Base-by-base conservation (phyloP, 768 basidiomycete genomes). In the Rhodotorula toruloides region DNA sequence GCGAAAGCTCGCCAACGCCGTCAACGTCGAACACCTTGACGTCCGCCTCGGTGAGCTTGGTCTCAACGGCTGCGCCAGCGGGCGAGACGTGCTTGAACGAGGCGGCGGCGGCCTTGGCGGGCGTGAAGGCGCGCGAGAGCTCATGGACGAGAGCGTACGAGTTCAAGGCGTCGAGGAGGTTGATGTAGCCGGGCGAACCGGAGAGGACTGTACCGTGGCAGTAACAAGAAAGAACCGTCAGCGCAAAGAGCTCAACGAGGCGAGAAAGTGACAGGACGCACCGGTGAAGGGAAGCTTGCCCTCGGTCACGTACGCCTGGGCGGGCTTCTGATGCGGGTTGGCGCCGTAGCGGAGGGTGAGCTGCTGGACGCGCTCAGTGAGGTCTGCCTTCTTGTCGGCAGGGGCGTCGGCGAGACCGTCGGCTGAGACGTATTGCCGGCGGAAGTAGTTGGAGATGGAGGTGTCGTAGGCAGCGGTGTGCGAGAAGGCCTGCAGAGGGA, bases 61-160 rank as follows among this genome's bases (percentile, higher is more conserved):
- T 84, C 61, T 96, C 77, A 19, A 97, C 90, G 34, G 93, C 96
- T 11, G 90, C 92, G 56, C 96, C 96, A 3, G 96, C 96, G 17
- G 96, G 96, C 25, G 94, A 98, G 65, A 99, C 96, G 76, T 99
- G 96, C 80, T 99, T 99, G 86, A 98, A 99, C 1, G 93, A 97
- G 0, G 96, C 94, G 19, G 96, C 94, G 21, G 96, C 96, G 25
- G 96, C 93, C 52, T 98, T 85, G 48, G 70, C 57, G 44, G 76
- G 77, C 42, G 81, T 79, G 62, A 98, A 84, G 1, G 90, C 90
- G 63, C 85, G 89, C 52, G 90, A 86, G 6, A 99, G 84, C 77
- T 99, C 96, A 74, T 87, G 89, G 62, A 99, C 96, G 46, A 99
- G 84, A 2, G 90, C 93, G 75, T 88, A 99, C 7, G 94, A 94